Conservation (phyloP, 2,329 filamentous ascomycete genomes). For the Cadophora malorum region DNA sequence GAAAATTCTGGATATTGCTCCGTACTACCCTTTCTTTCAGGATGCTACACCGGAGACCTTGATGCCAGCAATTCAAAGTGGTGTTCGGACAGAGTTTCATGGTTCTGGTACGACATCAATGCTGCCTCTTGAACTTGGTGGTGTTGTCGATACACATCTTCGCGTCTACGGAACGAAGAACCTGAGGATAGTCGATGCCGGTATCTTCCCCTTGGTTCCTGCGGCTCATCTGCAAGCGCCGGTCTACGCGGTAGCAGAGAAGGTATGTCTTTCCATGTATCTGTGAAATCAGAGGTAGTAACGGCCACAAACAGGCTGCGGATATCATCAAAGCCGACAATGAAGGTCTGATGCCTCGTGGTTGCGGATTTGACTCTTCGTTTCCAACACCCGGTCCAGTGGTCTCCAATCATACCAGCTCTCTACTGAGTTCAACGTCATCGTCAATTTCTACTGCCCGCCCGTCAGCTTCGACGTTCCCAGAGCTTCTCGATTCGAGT, state of each 20-base stretch:
- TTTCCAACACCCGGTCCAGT: constrained; percentile 19
- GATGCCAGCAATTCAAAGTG: constrained; percentile 32
- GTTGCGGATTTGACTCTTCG: constrained; percentile 23
- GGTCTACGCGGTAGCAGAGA: constrained; percentile 40
- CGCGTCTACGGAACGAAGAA: constrained; percentile 41
- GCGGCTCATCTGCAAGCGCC: constrained; percentile 37
- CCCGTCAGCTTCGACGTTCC: constrained; percentile 23
- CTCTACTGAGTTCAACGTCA: constrained; percentile 1
- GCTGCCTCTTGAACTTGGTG: constrained; percentile 37
- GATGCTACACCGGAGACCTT: constrained; percentile 33
- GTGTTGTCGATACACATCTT: constrained; percentile 40
- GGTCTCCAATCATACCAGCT: constrained; percentile 19
- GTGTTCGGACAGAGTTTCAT: constrained; percentile 39
- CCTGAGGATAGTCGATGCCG: constrained; percentile 40
- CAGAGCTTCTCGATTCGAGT: constrained; percentile 19
- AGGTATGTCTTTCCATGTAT: constrained; percentile 25
- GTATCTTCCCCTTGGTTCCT: constrained; percentile 38
- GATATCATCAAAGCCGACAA: constrained; percentile 40
- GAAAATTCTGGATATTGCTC: constrained; percentile 31
- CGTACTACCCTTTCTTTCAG: constrained; percentile 38
- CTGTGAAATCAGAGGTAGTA: background rate
- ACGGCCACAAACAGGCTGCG: constrained; percentile 32
- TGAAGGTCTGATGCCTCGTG: constrained; percentile 24
- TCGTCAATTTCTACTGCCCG: background rate
- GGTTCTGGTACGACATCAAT: constrained; percentile 39